These are phyloP conservation scores for Dactylorhiza incarnata DNA, from an alignment of 106 monocot genomes.

Conservation along the genomic window DNA sequence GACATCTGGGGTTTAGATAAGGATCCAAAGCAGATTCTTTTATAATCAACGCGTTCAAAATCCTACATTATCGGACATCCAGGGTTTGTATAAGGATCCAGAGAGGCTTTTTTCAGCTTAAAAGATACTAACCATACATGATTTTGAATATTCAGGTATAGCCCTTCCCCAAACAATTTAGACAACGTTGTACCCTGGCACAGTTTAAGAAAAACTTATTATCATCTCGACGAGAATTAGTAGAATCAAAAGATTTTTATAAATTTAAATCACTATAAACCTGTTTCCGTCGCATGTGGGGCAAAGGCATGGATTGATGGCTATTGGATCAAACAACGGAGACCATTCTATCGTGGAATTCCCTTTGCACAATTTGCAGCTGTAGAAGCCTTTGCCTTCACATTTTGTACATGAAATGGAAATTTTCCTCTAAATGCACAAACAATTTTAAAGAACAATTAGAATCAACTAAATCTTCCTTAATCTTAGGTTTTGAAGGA, in stretches of 20 bases:
- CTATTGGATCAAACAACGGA: constrained; percentile 76
- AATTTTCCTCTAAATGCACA: constrained; percentile 32
- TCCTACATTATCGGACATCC: neutral
- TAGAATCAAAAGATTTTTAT: neutral
- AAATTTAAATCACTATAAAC: constrained; percentile 15
- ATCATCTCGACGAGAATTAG: neutral
- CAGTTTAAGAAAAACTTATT: neutral
- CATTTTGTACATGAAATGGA: constrained; percentile 47
- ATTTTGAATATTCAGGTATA: constrained; percentile 25
- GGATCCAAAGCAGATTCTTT: neutral
- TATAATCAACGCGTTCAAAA: neutral
- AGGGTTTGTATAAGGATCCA: neutral
- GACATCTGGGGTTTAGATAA: too few species aligned
- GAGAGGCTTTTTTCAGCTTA: neutral
- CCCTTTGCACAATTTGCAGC: constrained; percentile 77
- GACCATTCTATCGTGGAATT: constrained; percentile 77
- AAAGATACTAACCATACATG: neutral
- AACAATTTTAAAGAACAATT: constrained; percentile 2
- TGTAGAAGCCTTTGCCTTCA: constrained; percentile 74
- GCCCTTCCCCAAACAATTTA: constrained; percentile 75
- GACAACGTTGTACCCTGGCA: constrained; percentile 57
- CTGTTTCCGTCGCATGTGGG: constrained; percentile 89
- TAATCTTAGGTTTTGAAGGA: neutral
- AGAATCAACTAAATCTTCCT: neutral
- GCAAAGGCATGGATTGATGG: constrained; percentile 83